Evolutionary conservation across 768 basidiomycete genomes (phyloP).

Genomic region (Boletus tomentosulus): DNA sequence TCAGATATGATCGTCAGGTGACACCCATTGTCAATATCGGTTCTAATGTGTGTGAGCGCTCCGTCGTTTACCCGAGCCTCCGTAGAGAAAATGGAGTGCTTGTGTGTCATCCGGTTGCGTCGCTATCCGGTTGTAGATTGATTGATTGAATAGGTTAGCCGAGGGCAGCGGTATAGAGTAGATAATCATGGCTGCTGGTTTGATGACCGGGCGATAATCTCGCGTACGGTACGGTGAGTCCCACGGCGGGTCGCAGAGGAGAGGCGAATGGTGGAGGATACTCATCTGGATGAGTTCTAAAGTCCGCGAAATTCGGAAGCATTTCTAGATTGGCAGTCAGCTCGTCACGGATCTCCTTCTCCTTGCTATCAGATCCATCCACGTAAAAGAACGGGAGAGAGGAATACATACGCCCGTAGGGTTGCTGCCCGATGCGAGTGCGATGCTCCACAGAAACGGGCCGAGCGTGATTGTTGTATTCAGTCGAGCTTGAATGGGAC

Average conservation of each 20-base stretch:
- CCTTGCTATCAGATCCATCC: conserved; percentile 1
- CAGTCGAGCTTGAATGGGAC: conserved; percentile 14
- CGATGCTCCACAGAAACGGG: conserved; percentile 13
- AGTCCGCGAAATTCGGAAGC: conserved; percentile 27
- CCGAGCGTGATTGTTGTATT: conserved; percentile 5
- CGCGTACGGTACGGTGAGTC: neutral
- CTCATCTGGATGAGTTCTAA: conserved; percentile 9
- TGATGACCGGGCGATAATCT: conserved; percentile 14
- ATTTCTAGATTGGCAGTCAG: conserved; percentile 9
- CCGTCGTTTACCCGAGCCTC: neutral
- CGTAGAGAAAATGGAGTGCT: neutral
- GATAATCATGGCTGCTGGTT: conserved; percentile 2
- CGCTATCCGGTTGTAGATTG: neutral
- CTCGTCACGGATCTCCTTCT: conserved; percentile 6
- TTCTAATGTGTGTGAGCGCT: neutral
- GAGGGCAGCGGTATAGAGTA: conserved; percentile 9
- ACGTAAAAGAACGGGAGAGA: conserved; percentile 16
- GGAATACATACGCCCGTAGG: conserved; percentile 2
- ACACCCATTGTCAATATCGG: conserved; percentile 5
- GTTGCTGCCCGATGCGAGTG: conserved; percentile 5
- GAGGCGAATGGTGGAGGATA: neutral
- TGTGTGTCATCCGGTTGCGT: neutral
- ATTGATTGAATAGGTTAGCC: conserved; percentile 7
- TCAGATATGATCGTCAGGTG: conserved; percentile 19
- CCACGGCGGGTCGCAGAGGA: conserved; percentile 12